phyloP scores from a whole-genome alignment of 2,329 filamentous ascomycete genomes.

The Pyricularia grisea region DNA sequence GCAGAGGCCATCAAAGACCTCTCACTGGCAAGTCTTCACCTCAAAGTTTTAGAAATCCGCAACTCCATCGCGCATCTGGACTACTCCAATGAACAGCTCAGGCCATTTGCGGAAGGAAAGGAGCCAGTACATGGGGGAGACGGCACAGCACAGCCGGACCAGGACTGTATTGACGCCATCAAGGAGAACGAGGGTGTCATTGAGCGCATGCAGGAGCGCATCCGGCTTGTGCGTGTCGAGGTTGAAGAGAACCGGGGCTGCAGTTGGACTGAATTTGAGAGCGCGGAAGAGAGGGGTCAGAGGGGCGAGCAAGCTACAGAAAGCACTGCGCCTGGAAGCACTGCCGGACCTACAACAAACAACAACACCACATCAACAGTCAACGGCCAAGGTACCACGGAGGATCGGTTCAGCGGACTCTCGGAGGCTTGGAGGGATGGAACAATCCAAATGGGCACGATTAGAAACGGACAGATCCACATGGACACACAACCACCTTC shows the following conservation, averaged over 20 bases:
- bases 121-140: slow-evolving; percentile 19
- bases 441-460: slow-evolving; percentile 51
- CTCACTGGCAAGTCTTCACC: slow-evolving; percentile 55
- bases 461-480: slow-evolving; percentile 39
- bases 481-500: slow-evolving; percentile 24
- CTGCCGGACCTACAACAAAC: neutral
- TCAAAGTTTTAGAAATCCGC: slow-evolving; percentile 67
- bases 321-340: neutral
- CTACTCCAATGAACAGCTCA: slow-evolving; percentile 64
- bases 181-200: slow-evolving; percentile 63
- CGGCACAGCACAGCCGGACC: slow-evolving; percentile 39
- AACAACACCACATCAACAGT: neutral
- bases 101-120: slow-evolving; percentile 52
- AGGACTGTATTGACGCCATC: slow-evolving; percentile 66
- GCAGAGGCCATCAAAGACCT: slow-evolving; percentile 59
- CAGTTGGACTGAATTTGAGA: slow-evolving; percentile 48
- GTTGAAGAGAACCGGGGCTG: slow-evolving; percentile 45
- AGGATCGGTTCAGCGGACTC: slow-evolving; percentile 11
- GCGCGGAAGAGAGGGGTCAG: slow-evolving; percentile 26
- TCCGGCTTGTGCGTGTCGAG: slow-evolving; percentile 54
- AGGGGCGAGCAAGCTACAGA: neutral
- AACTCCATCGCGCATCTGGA: slow-evolving; percentile 68
- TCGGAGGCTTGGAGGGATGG: slow-evolving; percentile 49
- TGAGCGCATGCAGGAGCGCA: slow-evolving; percentile 54
- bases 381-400: slow-evolving; percentile 6